Conservation (phyloP, 495 filamentous ascomycete genomes). For the Lepidopterella palustris region DNA sequence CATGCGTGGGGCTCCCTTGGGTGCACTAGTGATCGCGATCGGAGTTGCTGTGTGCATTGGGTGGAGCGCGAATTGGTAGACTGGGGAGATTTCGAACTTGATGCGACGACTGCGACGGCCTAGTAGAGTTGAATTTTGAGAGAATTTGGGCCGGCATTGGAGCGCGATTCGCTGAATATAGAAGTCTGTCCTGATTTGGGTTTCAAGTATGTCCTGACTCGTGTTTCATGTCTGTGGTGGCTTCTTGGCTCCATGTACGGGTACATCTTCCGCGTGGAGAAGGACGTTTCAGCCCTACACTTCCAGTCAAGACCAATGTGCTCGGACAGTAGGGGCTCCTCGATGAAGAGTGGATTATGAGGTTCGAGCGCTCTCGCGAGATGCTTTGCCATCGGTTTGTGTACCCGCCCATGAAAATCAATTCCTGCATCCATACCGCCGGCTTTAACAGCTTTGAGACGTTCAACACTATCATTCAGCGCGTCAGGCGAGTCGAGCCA, state of each 20-base stretch:
- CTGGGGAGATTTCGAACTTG: background rate
- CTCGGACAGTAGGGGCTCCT: conserved; percentile 69
- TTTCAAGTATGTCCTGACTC: background rate
- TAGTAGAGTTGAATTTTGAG: background rate
- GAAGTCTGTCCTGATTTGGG: background rate
- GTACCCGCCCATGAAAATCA: conserved; percentile 73
- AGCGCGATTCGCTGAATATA: background rate
- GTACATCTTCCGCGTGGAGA: background rate
- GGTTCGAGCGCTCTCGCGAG: conserved; percentile 65
- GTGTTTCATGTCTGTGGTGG: background rate
- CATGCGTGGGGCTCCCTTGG: background rate
- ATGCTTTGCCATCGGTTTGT: conserved; percentile 76
- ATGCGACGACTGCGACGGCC: background rate
- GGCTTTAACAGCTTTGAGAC: conserved; percentile 62
- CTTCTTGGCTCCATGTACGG: background rate
- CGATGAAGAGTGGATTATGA: conserved; percentile 69
- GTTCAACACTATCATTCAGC: conserved; percentile 59
- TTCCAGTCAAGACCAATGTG: conserved; percentile 61
- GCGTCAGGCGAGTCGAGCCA: conserved; percentile 69
- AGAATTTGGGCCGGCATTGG: background rate
- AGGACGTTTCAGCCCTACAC: background rate
- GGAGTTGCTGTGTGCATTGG: background rate
- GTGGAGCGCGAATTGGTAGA: background rate
- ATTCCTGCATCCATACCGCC: conserved; percentile 65
- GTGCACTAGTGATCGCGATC: background rate